Base-by-base conservation (phyloP, 768 basidiomycete species). In the Naganishia kalamii region DNA sequence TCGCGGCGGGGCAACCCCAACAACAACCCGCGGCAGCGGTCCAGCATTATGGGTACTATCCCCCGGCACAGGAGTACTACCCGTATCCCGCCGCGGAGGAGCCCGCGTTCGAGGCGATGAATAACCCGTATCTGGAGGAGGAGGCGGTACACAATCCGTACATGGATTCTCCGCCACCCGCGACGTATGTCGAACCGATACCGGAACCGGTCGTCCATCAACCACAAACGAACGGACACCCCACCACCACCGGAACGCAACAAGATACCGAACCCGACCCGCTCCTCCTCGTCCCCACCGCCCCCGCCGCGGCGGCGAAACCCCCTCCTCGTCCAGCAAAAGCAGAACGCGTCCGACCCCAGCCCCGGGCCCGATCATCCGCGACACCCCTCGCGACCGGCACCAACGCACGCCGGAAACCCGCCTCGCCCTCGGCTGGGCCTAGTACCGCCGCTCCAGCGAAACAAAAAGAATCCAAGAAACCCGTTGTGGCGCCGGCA, bases 311-410 rank as follows among this genome's bases (percentile, higher is more conserved):
- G 37, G 37, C 37, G 37, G 37, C 7, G 8, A 40, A 8, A 40
- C 37, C 8, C 8, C 37, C 7, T 17, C 37, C 17, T 7, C 21
- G 43, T n/a, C 43, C 12, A 11, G 13, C 43, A 11, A 44, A 5
- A 11, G 7, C 43, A 11, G 43, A 10, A 7, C 37, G 43, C 11
- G 43, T n/a, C 12, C 43, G 43, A 15, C 47, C 60, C 17, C 60
- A 25, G 15, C 21, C 60, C 15, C 44, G 47, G 4, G 60, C 60
- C 15, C 23, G 60, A 32, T 61, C 60, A 30, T 61, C 60, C 13
- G 47, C 27, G 12, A 61, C 60, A 8, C 43, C 43, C 10, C 12
- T 10, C 19, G 15, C 27, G 19, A 61, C 44, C 29, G 47, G 60
- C 32, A 15, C 44, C 23, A 61, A 48, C 40, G 21, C 47, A 2